phyloP scores from a whole-genome alignment of 1,284 basidiomycete species.

The Ustilago curta region DNA sequence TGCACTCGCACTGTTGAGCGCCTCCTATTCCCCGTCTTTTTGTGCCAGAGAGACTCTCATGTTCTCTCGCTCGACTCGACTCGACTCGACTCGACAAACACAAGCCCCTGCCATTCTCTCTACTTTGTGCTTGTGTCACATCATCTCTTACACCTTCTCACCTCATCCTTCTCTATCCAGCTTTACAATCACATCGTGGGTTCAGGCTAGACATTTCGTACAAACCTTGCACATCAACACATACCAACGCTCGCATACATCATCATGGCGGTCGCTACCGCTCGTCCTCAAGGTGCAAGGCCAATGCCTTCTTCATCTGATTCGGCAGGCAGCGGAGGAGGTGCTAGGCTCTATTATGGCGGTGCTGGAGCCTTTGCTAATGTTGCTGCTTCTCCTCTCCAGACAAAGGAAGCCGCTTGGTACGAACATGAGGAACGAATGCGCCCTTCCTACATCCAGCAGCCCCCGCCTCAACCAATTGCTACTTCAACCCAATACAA shows the following conservation, averaged over 20 bases:
- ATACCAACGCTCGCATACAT: background rate
- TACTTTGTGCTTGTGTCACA: background rate
- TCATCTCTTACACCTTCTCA: background rate
- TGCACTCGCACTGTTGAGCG: background rate
- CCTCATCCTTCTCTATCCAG: background rate
- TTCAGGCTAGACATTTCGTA: too few relatives aligned
- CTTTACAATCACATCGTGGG: background rate
- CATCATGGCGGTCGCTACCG: slow-evolving; percentile 37
- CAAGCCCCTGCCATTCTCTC: background rate
- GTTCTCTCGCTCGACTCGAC: too few relatives aligned
- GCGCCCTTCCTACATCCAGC: slow-evolving; percentile 62
- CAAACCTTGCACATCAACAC: background rate
- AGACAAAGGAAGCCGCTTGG: slow-evolving; percentile 57
- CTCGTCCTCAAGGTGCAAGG: slow-evolving; percentile 41
- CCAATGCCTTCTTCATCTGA: slow-evolving; percentile 47
- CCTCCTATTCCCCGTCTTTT: slow-evolving; percentile 8
- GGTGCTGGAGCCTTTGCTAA: slow-evolving; percentile 15
- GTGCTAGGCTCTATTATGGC: slow-evolving; percentile 20
- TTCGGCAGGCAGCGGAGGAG: slow-evolving; percentile 21
- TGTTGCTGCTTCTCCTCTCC: slow-evolving; percentile 5
- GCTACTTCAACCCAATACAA: slow-evolving; percentile 27
- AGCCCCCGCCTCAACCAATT: slow-evolving; percentile 33
- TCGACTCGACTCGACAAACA: too few relatives aligned
- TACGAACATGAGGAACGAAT: slow-evolving; percentile 63
- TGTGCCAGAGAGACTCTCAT: too few relatives aligned